Conservation (phyloP, 2,329 filamentous ascomycete genomes). For the Arthroderma uncinatum region DNA sequence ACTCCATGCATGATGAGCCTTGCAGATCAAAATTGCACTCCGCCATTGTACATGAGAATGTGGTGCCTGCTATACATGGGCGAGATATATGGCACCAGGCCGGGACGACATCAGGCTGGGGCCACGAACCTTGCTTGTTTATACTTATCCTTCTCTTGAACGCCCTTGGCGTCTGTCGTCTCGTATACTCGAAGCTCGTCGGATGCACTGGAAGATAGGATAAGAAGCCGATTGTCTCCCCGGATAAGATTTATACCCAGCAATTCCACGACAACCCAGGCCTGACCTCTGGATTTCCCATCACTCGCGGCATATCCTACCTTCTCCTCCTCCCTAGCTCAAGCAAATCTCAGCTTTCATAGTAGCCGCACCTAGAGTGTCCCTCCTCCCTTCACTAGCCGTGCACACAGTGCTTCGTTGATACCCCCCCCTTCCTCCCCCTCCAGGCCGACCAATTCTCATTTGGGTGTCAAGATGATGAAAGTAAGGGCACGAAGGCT, state of each 20-base stretch:
- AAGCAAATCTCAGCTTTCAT: not conserved
- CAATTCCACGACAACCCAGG: not conserved
- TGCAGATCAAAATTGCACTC: conserved; percentile 7
- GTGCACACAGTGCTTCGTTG: not conserved
- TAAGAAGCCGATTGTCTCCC: conserved; percentile 4
- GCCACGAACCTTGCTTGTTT: not conserved
- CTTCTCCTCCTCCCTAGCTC: not conserved
- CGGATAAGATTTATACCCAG: conserved; percentile 2
- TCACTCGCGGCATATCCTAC: not conserved
- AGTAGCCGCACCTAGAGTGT: not conserved
- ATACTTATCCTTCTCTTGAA: conserved; percentile 2
- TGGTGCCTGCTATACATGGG: conserved; percentile 5
- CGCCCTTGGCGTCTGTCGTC: not conserved
- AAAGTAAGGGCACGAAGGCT: conserved; percentile 7
- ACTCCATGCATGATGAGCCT: conserved; percentile 5
- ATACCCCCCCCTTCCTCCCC: too few species aligned
- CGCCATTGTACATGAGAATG: conserved; percentile 4
- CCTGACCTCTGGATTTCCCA: not conserved
- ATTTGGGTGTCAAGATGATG: not conserved
- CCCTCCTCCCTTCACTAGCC: not conserved
- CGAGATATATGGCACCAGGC: conserved; percentile 1
- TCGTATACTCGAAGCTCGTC: conserved; percentile 3
- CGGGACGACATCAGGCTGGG: conserved; percentile 5
- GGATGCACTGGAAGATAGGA: not conserved
- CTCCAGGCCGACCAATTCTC: not conserved